Evolutionary conservation across 768 basidiomycete genomes (phyloP), one percentile per base, ranked within the genome.

Genomic region (Cystobasidium ongulense): DNA sequence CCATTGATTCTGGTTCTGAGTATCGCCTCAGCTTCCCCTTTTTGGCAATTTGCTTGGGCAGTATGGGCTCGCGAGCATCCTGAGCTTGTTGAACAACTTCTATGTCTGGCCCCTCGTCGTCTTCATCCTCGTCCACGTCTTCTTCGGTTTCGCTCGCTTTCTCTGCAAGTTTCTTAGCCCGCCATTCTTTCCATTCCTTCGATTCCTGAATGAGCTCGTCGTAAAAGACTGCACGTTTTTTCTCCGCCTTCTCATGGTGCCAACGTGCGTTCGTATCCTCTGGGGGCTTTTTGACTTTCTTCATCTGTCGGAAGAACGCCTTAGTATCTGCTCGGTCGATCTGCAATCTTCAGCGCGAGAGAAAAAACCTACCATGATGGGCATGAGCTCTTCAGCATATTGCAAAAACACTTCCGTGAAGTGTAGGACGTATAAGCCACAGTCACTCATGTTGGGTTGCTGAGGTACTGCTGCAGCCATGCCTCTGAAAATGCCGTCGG

Each of bases 391-490:
- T 0, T 80, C 78, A 0, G 91, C 89, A 66, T 89, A 82, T 8
- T 79, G 81, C 81, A 96, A 86, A 79, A 98, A 90, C 0, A 86
- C 86, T 77, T 87, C 83, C 8, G 88, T 89, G 63, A 91, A 91
- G 78, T 98, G 92, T 13, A 98, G 83, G 15, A 98, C 84, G 80
- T 91, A 99, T 33, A 96, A 80, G 5, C 96, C 96, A 77, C 96
- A 99, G 80, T 97, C 94, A 78, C 88, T 90, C 76, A 84, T 90
- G 79, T 98, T 97, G 18, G 87, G 87, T 79, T 99, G 96, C 27
- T 84, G 83, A 1, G 95, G 95, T 27, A 36, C 33, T 5, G 29
- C 29, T 21, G 36, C 54, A 18, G 29, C 54, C 1, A 93, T 21
- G 29, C 46, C 41, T 77, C 84, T 85, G 39, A 86, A 85, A 21